phyloP scores from a whole-genome alignment of 306 rosid species.

The Hippophae tibetana region DNA sequence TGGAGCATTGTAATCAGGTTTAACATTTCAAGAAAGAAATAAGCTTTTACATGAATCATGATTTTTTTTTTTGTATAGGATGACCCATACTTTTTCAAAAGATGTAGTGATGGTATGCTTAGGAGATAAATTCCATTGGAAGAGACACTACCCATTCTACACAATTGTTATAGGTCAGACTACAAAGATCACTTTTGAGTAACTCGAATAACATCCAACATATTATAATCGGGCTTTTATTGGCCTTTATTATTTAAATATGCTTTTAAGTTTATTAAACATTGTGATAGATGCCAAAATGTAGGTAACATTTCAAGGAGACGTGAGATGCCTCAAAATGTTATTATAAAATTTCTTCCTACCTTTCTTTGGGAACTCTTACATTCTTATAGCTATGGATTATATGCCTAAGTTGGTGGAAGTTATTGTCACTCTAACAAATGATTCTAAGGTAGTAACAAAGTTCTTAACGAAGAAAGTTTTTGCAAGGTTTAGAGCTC shows the following conservation, averaged over 20 bases:
- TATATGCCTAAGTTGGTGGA: not conserved
- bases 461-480: not conserved
- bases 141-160: no score
- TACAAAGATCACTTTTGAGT: not conserved
- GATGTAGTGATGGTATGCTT: no score
- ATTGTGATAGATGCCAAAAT: no score
- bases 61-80: no score
- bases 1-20: accelerated
- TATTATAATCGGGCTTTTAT: not conserved
- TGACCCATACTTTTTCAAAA: no score
- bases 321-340: not conserved
- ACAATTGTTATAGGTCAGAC: not conserved
- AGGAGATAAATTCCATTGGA: no score
- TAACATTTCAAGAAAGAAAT: no score
- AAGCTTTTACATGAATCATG: no score
- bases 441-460: not conserved
- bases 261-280: no score
- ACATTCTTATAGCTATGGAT: not conserved
- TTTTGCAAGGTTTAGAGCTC: no score
- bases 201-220: not conserved
- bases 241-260: not conserved
- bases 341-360: no score
- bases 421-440: not conserved
- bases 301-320: not conserved
- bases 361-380: not conserved